These are phyloP conservation scores for Cordyceps farinosa DNA, from an alignment of 2,329 filamentous ascomycete genomes.

Conservation along the genomic window DNA sequence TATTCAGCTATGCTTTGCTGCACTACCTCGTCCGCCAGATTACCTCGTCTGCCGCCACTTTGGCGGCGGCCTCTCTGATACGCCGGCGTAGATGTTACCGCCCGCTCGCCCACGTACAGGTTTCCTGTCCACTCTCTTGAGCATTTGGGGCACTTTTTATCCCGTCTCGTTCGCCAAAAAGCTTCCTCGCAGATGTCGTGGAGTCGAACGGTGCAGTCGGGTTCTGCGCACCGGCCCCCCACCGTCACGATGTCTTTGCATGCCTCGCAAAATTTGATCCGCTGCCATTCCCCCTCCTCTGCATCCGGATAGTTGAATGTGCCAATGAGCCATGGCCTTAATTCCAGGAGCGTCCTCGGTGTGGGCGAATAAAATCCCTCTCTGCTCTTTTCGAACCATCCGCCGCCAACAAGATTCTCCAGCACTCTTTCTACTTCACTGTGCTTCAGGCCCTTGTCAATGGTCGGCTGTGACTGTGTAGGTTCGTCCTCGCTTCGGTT, in stretches of 20 bases:
- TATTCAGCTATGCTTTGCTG: conserved; percentile 28
- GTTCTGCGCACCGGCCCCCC: conserved; percentile 70
- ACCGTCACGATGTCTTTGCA: conserved; percentile 87
- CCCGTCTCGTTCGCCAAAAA: conserved; percentile 65
- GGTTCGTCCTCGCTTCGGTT: conserved; percentile 22
- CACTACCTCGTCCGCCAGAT: conserved; percentile 32
- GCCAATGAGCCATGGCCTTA: conserved; percentile 78
- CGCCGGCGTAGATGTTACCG: conserved; percentile 51
- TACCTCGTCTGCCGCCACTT: conserved; percentile 31
- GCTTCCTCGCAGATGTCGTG: conserved; percentile 73
- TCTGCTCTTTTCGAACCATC: conserved; percentile 76
- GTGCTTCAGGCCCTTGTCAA: conserved; percentile 63
- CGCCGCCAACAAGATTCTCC: conserved; percentile 66
- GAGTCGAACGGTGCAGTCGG: conserved; percentile 65
- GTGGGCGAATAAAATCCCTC: conserved; percentile 72
- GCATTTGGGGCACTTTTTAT: conserved; percentile 63
- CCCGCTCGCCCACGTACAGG: conserved; percentile 53
- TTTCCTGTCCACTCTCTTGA: conserved; percentile 46
- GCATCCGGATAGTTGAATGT: conserved; percentile 77
- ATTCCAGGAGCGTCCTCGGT: conserved; percentile 76
- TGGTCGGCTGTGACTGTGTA: conserved; percentile 33
- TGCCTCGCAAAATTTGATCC: conserved; percentile 81
- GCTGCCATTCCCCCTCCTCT: conserved; percentile 60
- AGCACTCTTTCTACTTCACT: conserved; percentile 74
- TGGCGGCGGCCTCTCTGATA: conserved; percentile 43